phyloP scores from a whole-genome alignment of 1,284 basidiomycete genomes.

The Malassezia japonica region DNA sequence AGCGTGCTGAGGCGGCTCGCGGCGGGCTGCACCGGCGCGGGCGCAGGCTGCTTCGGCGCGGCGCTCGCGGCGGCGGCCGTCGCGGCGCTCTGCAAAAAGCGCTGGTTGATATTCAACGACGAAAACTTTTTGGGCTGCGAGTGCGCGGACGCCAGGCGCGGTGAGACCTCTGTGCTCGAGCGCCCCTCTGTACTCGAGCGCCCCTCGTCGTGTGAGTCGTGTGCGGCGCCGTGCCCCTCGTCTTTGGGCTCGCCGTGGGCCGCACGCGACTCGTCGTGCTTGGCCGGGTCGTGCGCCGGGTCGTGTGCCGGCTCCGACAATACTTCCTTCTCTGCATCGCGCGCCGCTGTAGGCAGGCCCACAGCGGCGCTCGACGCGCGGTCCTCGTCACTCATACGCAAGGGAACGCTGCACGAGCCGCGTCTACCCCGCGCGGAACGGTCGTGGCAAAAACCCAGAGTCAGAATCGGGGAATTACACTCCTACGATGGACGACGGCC shows the following conservation, averaged over 20 bases:
- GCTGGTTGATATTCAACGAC: conserved; percentile 43
- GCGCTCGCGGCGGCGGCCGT: conserved; percentile 17
- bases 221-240: neutral
- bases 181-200: neutral
- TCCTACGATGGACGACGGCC: neutral
- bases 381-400: too few relatives aligned
- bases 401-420: too few relatives aligned
- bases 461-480: neutral
- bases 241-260: too few relatives aligned
- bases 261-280: too few relatives aligned
- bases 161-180: neutral
- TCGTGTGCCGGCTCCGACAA: too few relatives aligned
- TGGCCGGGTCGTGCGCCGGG: too few relatives aligned
- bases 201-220: neutral
- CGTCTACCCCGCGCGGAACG: too few relatives aligned
- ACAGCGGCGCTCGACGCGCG: too few relatives aligned
- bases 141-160: conserved; percentile 1
- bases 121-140: conserved; percentile 43
- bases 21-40: neutral
- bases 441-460: too few relatives aligned
- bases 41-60: neutral
- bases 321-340: too few relatives aligned
- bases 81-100: conserved; percentile 41
- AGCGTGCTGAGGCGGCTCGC: conserved; percentile 12
- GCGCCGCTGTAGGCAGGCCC: too few relatives aligned